Evolutionary conservation across 768 basidiomycete genomes (phyloP).

Genomic region (Lactifluus piperatus): DNA sequence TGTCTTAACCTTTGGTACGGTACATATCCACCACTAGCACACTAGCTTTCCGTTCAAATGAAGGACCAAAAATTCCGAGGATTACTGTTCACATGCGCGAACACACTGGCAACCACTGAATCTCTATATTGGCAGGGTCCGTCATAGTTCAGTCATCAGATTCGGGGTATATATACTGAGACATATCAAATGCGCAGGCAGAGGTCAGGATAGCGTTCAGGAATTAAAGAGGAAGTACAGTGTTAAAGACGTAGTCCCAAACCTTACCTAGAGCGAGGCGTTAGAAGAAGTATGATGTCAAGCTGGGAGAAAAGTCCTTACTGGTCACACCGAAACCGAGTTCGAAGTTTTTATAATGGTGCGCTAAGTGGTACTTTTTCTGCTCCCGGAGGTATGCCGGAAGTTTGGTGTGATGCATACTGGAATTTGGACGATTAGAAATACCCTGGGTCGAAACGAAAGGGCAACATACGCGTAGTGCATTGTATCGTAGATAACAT

Average conservation of each 20-base stretch:
- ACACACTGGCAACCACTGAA: not conserved
- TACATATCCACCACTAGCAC: too few species aligned
- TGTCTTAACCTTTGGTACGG: too few species aligned
- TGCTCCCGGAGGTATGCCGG: conserved; percentile 82
- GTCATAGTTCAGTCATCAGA: not conserved
- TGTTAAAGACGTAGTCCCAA: conserved; percentile 92
- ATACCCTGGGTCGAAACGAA: not conserved
- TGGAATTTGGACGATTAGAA: conserved; percentile 23
- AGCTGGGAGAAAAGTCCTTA: conserved; percentile 28
- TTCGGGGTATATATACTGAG: not conserved
- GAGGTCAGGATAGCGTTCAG: not conserved
- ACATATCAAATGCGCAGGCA: not conserved
- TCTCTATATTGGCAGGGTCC: not conserved
- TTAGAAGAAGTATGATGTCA: not conserved
- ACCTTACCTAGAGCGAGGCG: conserved; percentile 54
- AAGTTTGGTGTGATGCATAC: conserved; percentile 79
- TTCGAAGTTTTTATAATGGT: conserved; percentile 98
- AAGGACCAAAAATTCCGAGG: too few species aligned
- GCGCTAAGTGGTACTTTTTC: conserved; percentile 97
- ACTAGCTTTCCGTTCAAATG: not conserved
- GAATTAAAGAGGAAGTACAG: conserved; percentile 55
- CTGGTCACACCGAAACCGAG: conserved; percentile 96
- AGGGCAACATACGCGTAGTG: conserved; percentile 68
- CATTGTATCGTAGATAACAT: conserved; percentile 82
- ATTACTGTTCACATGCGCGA: not conserved